Base-by-base conservation (phyloP, 2,329 filamentous ascomycete species). In the Fusarium sp. region DNA sequence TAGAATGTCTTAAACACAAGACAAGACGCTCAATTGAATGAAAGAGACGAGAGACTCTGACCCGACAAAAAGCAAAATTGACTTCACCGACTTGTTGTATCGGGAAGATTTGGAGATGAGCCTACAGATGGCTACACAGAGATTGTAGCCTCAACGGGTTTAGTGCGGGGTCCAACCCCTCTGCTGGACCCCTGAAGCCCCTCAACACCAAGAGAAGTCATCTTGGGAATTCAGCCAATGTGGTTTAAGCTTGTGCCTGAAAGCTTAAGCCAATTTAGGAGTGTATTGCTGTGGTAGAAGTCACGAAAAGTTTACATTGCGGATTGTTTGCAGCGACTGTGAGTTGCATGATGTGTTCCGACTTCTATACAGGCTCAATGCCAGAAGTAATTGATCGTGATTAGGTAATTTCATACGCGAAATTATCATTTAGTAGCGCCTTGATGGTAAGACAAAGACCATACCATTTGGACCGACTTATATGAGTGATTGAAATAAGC, bases 51-150 rank as follows among this genome's bases (percentile, higher is more conserved):
- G 7, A 22, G 47, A 46, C 21, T 45, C 19, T 36, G 22, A 14
- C 33, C 49, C 17, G 42, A 45, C 31, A 51, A 36, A 56, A 62
- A 52, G 34, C 13, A 33, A 61, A 67, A 38, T 33, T 49, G 52
- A 74, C 62, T 66, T 67, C 71, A 75, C 73, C 73, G 73, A 75
- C 73, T 75, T 74, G 60, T 69, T 71, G 64, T 65, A 54, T 73
- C 62, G 64, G 73, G 61, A 73, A 65, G 64, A 71, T 58, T 73
- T 74, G 71, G 73, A 75, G 72, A 72, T 75, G 65, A 62, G 55
- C 47, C 59, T 60, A 51, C 56, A 44, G 57, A 47, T 24, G 51
- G 62, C 52, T 64, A 62, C 46, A 44, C 36, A 45, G 49, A 67
- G 61, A 47, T 64, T 44, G 51, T 53, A 54, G 62, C 73, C 71